A percentile compares a stretch with the other conserved stretches of the same genome.
Conservation (phyloP, 2,329 filamentous ascomycete species). For the Bisporella sp. region DNA sequence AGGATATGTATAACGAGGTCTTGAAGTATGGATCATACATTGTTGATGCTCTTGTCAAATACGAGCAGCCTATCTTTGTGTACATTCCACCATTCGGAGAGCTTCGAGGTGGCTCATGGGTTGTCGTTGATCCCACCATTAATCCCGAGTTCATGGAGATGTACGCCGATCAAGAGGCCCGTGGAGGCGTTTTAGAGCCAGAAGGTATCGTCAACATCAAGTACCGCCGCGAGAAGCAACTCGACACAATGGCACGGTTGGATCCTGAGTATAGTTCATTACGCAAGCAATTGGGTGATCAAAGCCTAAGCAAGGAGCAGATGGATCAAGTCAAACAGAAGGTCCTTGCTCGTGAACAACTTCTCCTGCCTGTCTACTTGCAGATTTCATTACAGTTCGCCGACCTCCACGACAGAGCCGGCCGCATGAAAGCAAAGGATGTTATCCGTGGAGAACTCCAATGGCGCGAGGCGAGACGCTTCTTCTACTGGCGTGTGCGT, state of each 20-base stretch:
- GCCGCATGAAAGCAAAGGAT: conserved; percentile 97
- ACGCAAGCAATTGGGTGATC: conserved; percentile 67
- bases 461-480: conserved; percentile 85
- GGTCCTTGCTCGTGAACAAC: conserved; percentile 79
- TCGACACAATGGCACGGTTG: conserved; percentile 93
- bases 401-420: conserved; percentile 92
- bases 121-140: conserved; percentile 97
- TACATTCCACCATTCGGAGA: conserved; percentile 97
- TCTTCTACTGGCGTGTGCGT: conserved; percentile 99
- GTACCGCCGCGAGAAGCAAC: conserved; percentile 94
- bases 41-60: conserved; percentile 96
- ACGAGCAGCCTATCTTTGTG: conserved; percentile 96
- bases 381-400: conserved; percentile 97
- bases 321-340: conserved; percentile 72
- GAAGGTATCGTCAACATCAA: conserved; percentile 99
- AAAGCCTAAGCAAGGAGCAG: conserved; percentile 62
- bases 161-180: conserved; percentile 93
- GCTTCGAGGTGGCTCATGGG: conserved; percentile 96
- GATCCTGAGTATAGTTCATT: conserved; percentile 78
- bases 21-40: conserved; percentile 99
- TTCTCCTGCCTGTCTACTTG: conserved; percentile 84
- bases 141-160: conserved; percentile 97
- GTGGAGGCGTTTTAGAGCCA: conserved; percentile 94
- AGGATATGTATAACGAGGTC: conserved; percentile 99
- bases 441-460: conserved; percentile 77